Evolutionary conservation across 495 filamentous ascomycete genomes (phyloP), one percentile per base, ranked within the genome.

Genomic region (Aspergillus biplanus): DNA sequence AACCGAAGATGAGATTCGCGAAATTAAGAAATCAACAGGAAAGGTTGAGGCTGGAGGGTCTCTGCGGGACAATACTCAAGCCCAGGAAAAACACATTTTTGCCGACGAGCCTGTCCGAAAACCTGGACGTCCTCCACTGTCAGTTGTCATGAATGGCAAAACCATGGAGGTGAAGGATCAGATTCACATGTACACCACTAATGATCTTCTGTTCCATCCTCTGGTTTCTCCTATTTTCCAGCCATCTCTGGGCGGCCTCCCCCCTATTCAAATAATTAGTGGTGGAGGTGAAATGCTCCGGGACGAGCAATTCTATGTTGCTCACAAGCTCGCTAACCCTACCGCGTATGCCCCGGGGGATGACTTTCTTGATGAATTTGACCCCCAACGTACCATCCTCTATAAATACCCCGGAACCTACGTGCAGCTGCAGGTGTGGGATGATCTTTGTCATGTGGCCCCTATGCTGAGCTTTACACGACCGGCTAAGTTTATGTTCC

Each of bases 381-480:
- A 87, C 3, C 84, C 88, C 15, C 69, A 82, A 15, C 73, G 78
- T 55, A 75, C 76, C n/a, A 74, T 61, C 8, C 65, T 96, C 16
- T 73, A 81, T 31, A 86, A 84, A 44, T 95, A 89, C 69, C 83
- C 85, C 37, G 90, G 92, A 3, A 98, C 94, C 0, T 87, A 96
- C 69, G 94, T 98, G 8, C 92, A 96, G 72, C 80, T 98, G n/a
- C 94, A 98, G 73, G 89, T 98, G 7, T 97, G 94, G 92, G 94
- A 97, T 34, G 87, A 96, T 69, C 78, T 97, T 16, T 98, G 94
- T 57, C 94, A 98, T 71, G 94, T 97, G 12, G 90, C 89, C 3
- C 91, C 92, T 6, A 96, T 92, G 1, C 79, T 98, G 12, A 94
- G 90, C 71, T 98, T 94, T 69, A 97, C 94, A 0, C 81, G 87